Conservation (phyloP, 345 rosid genomes). For the Salix brachista region DNA sequence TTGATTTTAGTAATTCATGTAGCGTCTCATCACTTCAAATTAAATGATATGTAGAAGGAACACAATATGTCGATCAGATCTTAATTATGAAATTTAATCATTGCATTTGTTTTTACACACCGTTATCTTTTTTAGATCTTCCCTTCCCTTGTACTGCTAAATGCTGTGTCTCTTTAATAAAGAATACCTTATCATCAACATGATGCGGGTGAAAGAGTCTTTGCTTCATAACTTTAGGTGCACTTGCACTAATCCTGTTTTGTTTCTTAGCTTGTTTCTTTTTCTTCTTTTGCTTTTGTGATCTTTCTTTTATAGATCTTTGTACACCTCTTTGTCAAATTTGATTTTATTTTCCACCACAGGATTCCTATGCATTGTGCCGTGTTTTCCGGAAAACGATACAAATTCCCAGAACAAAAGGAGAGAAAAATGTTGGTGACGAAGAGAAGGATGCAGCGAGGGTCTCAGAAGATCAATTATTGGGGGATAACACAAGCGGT, state of each 20-base stretch:
- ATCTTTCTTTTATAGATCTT: slow-evolving; percentile 10
- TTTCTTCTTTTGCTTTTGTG: slow-evolving; percentile 15
- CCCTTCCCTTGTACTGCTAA: not conserved
- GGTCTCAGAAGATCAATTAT: slow-evolving; percentile 18
- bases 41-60: not conserved
- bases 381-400: slow-evolving; percentile 65
- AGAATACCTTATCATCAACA: slow-evolving; percentile 18
- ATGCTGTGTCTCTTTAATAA: slow-evolving; percentile 19
- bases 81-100: not conserved
- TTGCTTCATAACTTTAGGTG: slow-evolving; percentile 30
- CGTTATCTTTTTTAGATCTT: slow-evolving; percentile 8
- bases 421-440: slow-evolving; percentile 2
- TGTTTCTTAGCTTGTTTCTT: slow-evolving; percentile 11
- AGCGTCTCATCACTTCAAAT: not conserved
- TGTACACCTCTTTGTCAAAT: slow-evolving; percentile 2
- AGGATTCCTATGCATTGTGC: slow-evolving; percentile 76
- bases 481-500: slow-evolving; percentile 13
- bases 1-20: not conserved
- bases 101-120: not conserved
- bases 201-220: slow-evolving; percentile 36
- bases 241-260: slow-evolving; percentile 2
- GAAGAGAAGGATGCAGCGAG: slow-evolving; percentile 17
- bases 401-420: slow-evolving; percentile 43
- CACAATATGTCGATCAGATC: not conserved
- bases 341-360: not conserved